These are phyloP conservation scores for Oryza brachyantha DNA, from an alignment of 176 grass and related monocot genomes.

Conservation along the genomic window DNA sequence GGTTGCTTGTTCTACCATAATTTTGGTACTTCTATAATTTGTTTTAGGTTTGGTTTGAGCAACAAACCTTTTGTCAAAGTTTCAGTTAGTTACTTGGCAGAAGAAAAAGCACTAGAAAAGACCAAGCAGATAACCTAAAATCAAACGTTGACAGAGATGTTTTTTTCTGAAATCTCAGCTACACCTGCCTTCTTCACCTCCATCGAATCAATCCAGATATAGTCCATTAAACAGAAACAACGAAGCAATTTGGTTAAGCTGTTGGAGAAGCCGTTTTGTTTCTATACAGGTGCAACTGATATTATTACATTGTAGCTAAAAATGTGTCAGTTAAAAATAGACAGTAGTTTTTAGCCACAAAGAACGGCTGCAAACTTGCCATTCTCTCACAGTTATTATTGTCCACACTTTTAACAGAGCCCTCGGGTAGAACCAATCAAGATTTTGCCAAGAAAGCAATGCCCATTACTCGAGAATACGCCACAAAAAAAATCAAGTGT, in stretches of 20 bases:
- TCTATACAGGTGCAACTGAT: background rate
- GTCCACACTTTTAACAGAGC: constrained; percentile 37
- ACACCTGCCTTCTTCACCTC: background rate
- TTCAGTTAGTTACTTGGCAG: background rate
- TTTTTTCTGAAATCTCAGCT: background rate
- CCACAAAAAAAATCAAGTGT: constrained; percentile 47
- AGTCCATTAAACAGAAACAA: background rate
- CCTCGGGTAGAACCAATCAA: constrained; percentile 24
- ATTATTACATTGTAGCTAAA: background rate
- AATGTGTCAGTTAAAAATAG: background rate
- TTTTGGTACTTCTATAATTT: background rate
- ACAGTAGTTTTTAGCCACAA: constrained; percentile 3
- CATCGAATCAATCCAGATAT: too few species aligned
- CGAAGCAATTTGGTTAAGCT: background rate
- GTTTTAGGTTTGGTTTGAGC: background rate
- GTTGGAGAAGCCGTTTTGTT: background rate
- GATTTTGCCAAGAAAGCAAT: constrained; percentile 40
- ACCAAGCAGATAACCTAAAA: constrained; percentile 2
- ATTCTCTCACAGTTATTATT: constrained; percentile 12
- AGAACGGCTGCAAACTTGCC: constrained; percentile 22
- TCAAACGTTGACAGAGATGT: background rate
- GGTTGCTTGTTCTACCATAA: background rate
- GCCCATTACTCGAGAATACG: constrained; percentile 46
- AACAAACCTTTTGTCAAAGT: background rate
- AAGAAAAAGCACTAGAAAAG: constrained; percentile 3